Conservation (phyloP, 345 rosid genomes). For the Erodium maritimum region DNA sequence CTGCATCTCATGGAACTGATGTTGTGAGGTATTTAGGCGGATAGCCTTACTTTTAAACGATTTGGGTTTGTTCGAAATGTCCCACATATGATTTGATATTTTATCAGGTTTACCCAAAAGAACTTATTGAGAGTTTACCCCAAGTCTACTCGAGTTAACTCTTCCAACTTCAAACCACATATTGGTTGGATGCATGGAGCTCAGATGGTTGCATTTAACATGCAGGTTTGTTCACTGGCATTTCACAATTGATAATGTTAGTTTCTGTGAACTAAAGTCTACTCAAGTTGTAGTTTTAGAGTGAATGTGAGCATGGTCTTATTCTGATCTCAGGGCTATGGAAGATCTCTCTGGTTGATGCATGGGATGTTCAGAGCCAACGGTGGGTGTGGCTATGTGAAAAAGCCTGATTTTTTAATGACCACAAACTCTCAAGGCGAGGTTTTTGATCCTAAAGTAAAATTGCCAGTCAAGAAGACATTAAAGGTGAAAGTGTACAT, state of each 20-base stretch:
- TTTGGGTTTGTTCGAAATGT: not conserved
- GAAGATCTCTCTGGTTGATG: conserved; percentile 69
- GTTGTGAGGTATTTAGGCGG: conserved; percentile 37
- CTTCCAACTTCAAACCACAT: conserved; percentile 64
- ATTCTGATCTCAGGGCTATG: conserved; percentile 38
- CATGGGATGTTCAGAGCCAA: conserved; percentile 67
- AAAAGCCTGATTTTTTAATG: conserved; percentile 51
- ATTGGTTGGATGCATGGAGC: conserved; percentile 77
- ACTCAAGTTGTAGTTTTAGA: no score
- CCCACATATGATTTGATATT: not conserved
- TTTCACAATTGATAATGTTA: not conserved
- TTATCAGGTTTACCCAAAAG: conserved; percentile 53
- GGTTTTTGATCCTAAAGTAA: conserved; percentile 38
- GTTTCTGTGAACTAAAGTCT: no score
- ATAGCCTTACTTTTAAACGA: not conserved
- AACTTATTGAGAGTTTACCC: conserved; percentile 68
- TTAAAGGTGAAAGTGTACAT: conserved; percentile 51
- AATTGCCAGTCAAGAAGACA: conserved; percentile 26
- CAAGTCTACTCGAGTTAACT: conserved; percentile 46
- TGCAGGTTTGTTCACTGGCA: conserved; percentile 44
- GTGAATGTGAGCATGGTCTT: no score
- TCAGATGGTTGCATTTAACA: conserved; percentile 84
- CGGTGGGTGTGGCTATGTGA: conserved; percentile 65
- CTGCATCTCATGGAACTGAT: conserved; percentile 35
- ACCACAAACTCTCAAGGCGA: conserved; percentile 15